Percentiles rank a stretch among this genome's conserved stretches.
These are phyloP conservation scores for Crithidia thermophila DNA, from an alignment of 208 protist species.

Conservation along the genomic window DNA sequence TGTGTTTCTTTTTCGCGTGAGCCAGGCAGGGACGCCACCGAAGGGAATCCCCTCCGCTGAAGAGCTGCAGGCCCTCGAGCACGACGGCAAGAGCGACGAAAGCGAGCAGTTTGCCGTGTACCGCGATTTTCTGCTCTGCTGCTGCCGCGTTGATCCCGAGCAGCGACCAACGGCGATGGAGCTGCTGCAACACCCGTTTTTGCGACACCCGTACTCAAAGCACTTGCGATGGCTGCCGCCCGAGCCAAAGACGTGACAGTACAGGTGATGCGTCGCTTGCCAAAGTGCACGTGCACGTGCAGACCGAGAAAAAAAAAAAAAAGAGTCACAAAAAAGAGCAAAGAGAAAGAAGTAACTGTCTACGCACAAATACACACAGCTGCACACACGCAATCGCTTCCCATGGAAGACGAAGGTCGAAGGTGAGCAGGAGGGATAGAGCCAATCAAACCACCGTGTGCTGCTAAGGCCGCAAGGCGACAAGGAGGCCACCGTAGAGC, in stretches of 20 bases:
- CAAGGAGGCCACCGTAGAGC: no score
- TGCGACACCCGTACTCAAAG: conserved; percentile 41
- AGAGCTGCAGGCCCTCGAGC: conserved; percentile 37
- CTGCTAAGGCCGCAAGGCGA: no score
- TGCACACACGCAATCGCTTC: not conserved
- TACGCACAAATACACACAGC: not conserved
- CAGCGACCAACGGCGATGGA: conserved; percentile 50
- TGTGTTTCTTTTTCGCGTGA: conserved; percentile 57
- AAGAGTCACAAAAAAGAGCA: conserved; percentile 10
- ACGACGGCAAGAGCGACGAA: conserved; percentile 26
- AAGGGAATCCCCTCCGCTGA: conserved; percentile 51
- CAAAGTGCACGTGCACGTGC: no score
- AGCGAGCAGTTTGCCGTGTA: conserved; percentile 44
- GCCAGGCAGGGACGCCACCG: conserved; percentile 44
- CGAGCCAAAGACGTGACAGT: not conserved
- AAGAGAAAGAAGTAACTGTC: not conserved
- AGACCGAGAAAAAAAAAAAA: conserved; percentile 14
- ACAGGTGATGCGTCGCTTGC: no score
- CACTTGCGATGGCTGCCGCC: conserved; percentile 55
- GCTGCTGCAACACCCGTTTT: conserved; percentile 61
- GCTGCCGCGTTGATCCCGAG: conserved; percentile 46
- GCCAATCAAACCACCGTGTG: no score
- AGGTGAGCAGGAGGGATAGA: no score
- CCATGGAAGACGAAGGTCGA: no score
- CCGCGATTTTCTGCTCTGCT: conserved; percentile 57